Evolutionary conservation across 306 rosid genomes (phyloP).

Genomic region (Carpinus viminea): DNA sequence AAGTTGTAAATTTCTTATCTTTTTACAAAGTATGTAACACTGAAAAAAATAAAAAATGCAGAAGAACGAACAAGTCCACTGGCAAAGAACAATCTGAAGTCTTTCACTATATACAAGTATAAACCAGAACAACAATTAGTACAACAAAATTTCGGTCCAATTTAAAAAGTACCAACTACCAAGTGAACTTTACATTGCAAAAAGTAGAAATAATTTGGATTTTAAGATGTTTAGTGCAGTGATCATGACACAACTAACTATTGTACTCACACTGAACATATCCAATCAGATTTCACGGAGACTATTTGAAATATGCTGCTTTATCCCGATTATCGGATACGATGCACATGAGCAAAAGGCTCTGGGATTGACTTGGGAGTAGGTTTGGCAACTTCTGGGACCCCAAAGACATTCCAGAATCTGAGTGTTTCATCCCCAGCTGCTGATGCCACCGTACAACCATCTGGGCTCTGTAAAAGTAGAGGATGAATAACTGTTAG

Average conservation of each 20-base stretch:
- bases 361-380: constrained; percentile 27
- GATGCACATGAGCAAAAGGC: constrained; percentile 42
- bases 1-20: no score
- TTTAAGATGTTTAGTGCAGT: background rate
- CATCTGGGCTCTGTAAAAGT: constrained; percentile 43
- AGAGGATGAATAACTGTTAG: background rate
- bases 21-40: no score
- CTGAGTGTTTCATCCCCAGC: constrained; percentile 49
- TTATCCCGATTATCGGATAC: constrained; percentile 24
- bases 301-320: background rate
- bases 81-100: no score
- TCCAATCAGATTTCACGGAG: background rate
- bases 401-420: constrained; percentile 56
- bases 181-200: background rate
- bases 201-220: background rate
- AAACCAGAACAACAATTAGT: background rate
- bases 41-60: no score
- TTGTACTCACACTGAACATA: background rate
- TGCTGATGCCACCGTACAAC: constrained; percentile 57
- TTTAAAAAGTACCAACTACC: background rate
- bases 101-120: no score
- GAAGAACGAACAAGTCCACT: no score
- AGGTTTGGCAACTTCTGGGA: constrained; percentile 38
- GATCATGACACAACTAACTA: background rate
- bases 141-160: background rate